Conservation (phyloP, 805 yeast species). For the Pichia gijzeniarum region DNA sequence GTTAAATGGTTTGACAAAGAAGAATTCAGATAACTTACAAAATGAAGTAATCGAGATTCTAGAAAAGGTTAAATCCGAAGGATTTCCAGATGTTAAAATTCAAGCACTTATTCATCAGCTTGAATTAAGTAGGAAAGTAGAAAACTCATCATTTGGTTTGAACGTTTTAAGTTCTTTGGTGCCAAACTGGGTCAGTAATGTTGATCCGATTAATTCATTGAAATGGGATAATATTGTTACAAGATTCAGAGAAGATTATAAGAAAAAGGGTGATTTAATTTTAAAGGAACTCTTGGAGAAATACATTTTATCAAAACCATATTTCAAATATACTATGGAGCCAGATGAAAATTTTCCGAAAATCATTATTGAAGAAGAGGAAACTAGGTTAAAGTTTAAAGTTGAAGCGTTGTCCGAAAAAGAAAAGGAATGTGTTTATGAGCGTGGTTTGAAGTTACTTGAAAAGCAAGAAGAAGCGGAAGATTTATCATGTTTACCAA, state of each 20-base stretch:
- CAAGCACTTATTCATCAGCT: slow-evolving; percentile 85
- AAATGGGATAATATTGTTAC: slow-evolving; percentile 56
- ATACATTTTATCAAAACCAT: slow-evolving; percentile 47
- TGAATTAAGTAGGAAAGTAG: slow-evolving; percentile 77
- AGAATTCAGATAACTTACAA: slow-evolving; percentile 43
- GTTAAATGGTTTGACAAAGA: slow-evolving; percentile 60
- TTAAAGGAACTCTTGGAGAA: slow-evolving; percentile 55
- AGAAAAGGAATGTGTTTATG: slow-evolving; percentile 52
- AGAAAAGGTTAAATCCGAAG: slow-evolving; percentile 33
- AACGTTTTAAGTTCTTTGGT: slow-evolving; percentile 63
- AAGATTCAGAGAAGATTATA: slow-evolving; percentile 57
- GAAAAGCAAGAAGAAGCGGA: slow-evolving; percentile 62
- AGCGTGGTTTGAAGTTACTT: slow-evolving; percentile 54
- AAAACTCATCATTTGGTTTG: slow-evolving; percentile 86
- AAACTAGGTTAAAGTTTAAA: slow-evolving; percentile 39
- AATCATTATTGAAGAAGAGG: slow-evolving; percentile 50
- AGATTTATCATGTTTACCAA: slow-evolving; percentile 75
- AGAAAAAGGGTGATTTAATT: slow-evolving; percentile 43
- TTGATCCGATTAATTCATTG: slow-evolving; percentile 66
- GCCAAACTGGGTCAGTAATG: slow-evolving; percentile 80
- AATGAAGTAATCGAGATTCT: slow-evolving; percentile 42
- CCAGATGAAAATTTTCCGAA: slow-evolving; percentile 57
- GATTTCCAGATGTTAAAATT: slow-evolving; percentile 55
- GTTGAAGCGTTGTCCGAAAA: slow-evolving; percentile 40
- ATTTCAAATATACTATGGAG: slow-evolving; percentile 67